Conservation (phyloP, 805 yeast species). For the Candida taoyuanica region DNA sequence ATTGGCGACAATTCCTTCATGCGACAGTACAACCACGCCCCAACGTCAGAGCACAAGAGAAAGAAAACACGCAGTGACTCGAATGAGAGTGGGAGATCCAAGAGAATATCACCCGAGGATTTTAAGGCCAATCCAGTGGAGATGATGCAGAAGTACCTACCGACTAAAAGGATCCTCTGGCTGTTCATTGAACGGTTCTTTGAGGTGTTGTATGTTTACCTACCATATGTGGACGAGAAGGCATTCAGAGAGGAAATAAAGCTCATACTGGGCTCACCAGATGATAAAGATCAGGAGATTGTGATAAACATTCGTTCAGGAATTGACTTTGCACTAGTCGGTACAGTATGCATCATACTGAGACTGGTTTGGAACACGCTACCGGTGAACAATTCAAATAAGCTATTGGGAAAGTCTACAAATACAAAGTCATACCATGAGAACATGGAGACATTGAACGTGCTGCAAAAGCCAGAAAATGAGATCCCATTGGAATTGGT, state of each 20-base stretch:
- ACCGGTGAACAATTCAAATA: constrained; percentile 35
- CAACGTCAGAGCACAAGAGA: constrained; percentile 4
- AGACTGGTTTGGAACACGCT: constrained; percentile 53
- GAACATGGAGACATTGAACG: constrained; percentile 9
- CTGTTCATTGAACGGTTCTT: constrained; percentile 55
- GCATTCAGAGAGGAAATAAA: constrained; percentile 40
- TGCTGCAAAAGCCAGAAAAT: constrained; percentile 37
- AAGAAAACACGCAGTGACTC: constrained; percentile 18
- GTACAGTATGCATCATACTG: constrained; percentile 47
- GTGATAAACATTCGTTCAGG: constrained; percentile 31
- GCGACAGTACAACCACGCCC: constrained; percentile 1
- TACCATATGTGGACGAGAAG: constrained; percentile 63
- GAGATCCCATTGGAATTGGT: constrained; percentile 36
- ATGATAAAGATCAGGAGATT: constrained; percentile 28
- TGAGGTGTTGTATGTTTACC: constrained; percentile 52
- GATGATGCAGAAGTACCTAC: constrained; percentile 42
- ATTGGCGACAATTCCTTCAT: constrained; percentile 36
- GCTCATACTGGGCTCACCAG: constrained; percentile 40
- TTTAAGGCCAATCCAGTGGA: constrained; percentile 27
- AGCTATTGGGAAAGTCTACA: constrained; percentile 12
- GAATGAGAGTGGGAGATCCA: constrained; percentile 7
- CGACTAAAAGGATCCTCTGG: constrained; percentile 52
- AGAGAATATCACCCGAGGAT: constrained; percentile 18
- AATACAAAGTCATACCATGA: constrained; percentile 21
- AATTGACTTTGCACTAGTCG: constrained; percentile 43